Base-by-base conservation (phyloP, 1,139 yeast genomes). In the Petasospora fabianii region DNA sequence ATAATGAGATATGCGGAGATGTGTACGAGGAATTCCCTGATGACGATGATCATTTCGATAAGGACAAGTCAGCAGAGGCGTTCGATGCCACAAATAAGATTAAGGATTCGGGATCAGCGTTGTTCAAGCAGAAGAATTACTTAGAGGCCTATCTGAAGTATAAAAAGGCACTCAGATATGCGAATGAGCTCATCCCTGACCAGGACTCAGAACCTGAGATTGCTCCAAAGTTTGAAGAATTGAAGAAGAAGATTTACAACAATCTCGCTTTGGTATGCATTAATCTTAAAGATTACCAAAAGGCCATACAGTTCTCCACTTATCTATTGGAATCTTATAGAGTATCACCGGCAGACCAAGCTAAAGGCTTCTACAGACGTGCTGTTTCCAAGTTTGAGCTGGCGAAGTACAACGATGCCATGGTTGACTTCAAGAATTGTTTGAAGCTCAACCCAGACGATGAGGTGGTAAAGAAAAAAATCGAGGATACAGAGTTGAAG, bases 21-120 rank as follows among this genome's bases (percentile, higher is more conserved):
- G 59, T 75, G 0, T 84, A 71, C 51, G 92, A 83, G 59, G 94
- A 84, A 55, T 77, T 69, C 50, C 94, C 94, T 0, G 88, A 79
- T 48, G 43, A 40, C 19, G 86, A 80, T 53, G 88, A 66, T 65
- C 44, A 44, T 29, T 75, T 80, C 35, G 78, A 74, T 44, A 73
- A 74, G 35, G 80, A 82, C 24, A 76, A 81, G 30, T 67, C 79
- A 7, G 70, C 66, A 41, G 58, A 59, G 15, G 81, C 81, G 0
- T 75, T 54, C 46, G 60, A 63, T 6, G 86, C 82, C 0, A 61
- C 80, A 0, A 48, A 49, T 9, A 72, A 57, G 16, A 83, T 84
- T 34, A 84, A 84, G 49, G 79, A 77, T 24, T 75, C 88, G 32
- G 94, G 87, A 1, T 69, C 81, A 0, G 49, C 72, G 10, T 54